Percentiles rank a stretch among this genome's conserved stretches.
Evolutionary conservation across 345 rosid species (phyloP).

Genomic region (Eucalyptus albens): DNA sequence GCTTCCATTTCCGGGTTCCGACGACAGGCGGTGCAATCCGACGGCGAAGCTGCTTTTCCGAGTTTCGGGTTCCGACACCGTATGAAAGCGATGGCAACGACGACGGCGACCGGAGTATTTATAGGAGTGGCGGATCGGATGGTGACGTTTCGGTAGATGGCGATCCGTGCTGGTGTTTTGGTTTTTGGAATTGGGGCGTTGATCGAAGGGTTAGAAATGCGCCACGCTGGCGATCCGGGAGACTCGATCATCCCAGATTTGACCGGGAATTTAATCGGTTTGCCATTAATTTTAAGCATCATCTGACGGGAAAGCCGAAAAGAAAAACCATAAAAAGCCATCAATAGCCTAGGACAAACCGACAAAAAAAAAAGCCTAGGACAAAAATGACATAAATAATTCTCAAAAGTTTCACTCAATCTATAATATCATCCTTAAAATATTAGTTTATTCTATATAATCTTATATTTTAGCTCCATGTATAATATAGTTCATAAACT

Average conservation of each 20-base stretch:
- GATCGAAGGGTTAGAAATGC: neutral
- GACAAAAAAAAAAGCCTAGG: no score
- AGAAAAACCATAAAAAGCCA: neutral
- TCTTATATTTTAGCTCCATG: no score
- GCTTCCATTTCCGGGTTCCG: conserved; percentile 28
- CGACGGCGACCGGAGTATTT: neutral
- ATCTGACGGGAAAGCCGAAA: no score
- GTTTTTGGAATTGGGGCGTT: neutral
- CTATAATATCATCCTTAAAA: neutral
- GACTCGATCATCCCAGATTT: neutral
- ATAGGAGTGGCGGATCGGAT: neutral
- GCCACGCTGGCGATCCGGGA: conserved; percentile 9
- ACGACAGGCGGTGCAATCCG: neutral
- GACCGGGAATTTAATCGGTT: neutral
- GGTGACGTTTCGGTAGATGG: neutral
- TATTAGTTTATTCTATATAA: no score
- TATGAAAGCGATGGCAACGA: neutral
- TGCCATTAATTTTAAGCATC: neutral
- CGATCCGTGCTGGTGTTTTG: neutral
- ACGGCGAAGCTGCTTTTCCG: neutral
- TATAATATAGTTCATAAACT: no score
- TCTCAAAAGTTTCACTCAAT: neutral
- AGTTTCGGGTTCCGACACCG: neutral
- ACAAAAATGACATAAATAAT: neutral
- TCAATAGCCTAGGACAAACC: neutral